Base-by-base conservation (phyloP, 805 yeast genomes). In the Lipomyces chichibuensis region DNA sequence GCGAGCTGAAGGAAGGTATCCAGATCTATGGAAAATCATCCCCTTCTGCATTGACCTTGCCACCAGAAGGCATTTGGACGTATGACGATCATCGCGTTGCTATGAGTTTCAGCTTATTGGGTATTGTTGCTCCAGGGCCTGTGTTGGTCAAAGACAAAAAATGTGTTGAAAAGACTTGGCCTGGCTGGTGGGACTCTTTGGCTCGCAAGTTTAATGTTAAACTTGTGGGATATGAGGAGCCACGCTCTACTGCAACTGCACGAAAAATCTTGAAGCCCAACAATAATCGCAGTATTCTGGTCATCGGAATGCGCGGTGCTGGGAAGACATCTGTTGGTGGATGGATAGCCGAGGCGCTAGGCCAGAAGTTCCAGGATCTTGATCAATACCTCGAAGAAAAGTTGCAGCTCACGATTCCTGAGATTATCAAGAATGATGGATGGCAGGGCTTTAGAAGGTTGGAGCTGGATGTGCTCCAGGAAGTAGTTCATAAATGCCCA, bases 81-180 rank as follows among this genome's bases (percentile, higher is more conserved):
- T 95, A 92, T 75, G 99, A 95, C 78, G 99, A 95, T 75, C 99
- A 95, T 78, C 86, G 99, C 75, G 98, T 95, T 35, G 99, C 99
- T 9, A 95, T 95, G 99, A 90, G 97, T 65, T 90, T 95, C 79
- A 91, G 97, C 3, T 82, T 95, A 66, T 80, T 95, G 62, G 94
- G 97, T 3, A 92, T 96, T 46, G 82, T 91, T 74, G 84, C 85
- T 60, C 74, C 75, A 0, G 82, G 81, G 2, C 87, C 90, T 0
- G 94, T 90, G 0, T 81, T 87, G 70, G 87, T 95, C 66, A 86
- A 88, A 72, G 97, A 94, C 75, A 87, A 98, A 79, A 85, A 89
- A 32, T 92, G 98, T 76, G 96, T 97, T 1, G 96, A 94, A 65
- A 95, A 95, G 81, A 95, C 99, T 0, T 95, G 99, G 99, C 99